Base-by-base conservation (phyloP, 2,329 filamentous ascomycete genomes). In the Gnomoniopsis smithogilvyi region DNA sequence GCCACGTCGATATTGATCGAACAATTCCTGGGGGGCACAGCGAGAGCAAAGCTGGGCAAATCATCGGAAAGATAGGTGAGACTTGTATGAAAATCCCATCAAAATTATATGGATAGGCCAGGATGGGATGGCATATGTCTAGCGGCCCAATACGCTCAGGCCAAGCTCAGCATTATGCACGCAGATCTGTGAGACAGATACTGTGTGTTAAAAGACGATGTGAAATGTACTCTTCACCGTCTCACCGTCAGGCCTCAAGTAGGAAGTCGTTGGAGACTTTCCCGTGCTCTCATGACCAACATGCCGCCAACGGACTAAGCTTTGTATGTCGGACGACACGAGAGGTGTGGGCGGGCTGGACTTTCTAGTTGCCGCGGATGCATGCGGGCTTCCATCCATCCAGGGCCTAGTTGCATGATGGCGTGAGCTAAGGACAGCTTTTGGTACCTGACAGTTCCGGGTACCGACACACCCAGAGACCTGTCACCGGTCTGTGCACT, bases 1-100 rank as follows among this genome's bases (percentile, higher is more conserved):
- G 72, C 73, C 74, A 76, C 73, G 73, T 75, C 70, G 72, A 62
- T 45, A 50, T 30, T 30, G 38, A 53, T 60, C 53, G 41, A 48
- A 30, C 24, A 49, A 63, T 65, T 60, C 33, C 53, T 57, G 51
- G 56, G 62, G 64, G 38, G 38, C 38, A n/a, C 61, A 61, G 60
- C 50, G 57, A 57, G 59, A 55, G 51, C 60, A 61, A 64, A 64
- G 63, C 60, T 60, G 57, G 62, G 60, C 62, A 58, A 59, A 62
- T 56, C 60, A 59, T 48, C 22, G 50, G n/a, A n/a, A 21, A 26
- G 12, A 24, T 26, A 57, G 17, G 21, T 58, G 45, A 60, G 46
- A 48, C 38, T 19, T 34, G 47, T 55, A 38, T 26, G 21, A 46
- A 53, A 45, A 46, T 30, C 45, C 26, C 30, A 47, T 43, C 21